These are phyloP conservation scores for Aspergillus sp. DNA, from an alignment of 2,329 filamentous ascomycete species.

Conservation along the genomic window DNA sequence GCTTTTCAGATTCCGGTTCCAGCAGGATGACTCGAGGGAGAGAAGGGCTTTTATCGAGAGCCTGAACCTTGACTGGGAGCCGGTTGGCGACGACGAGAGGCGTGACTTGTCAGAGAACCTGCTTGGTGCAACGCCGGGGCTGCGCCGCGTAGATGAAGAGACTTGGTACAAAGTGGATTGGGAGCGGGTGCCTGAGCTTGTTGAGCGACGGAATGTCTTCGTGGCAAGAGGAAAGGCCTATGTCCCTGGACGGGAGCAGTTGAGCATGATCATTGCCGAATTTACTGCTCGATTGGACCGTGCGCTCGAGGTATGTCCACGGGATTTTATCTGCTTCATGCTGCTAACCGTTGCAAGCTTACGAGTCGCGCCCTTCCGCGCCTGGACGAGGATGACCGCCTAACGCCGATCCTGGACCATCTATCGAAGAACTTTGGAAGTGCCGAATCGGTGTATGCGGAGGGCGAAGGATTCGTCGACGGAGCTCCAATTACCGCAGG, in stretches of 20 bases:
- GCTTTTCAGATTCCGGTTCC: constrained; percentile 76
- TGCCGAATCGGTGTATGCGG: constrained; percentile 72
- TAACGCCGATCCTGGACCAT: constrained; percentile 65
- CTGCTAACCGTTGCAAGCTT: constrained; percentile 43
- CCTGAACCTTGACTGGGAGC: constrained; percentile 75
- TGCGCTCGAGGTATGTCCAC: constrained; percentile 61
- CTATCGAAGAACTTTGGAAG: constrained; percentile 94
- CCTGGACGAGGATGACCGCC: constrained; percentile 89
- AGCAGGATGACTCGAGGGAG: constrained; percentile 65
- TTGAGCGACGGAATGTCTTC: constrained; percentile 70
- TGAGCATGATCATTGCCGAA: constrained; percentile 80
- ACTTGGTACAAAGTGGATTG: constrained; percentile 96
- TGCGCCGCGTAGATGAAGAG: constrained; percentile 58
- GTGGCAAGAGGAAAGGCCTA: constrained; percentile 77
- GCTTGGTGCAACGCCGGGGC: constrained; percentile 44
- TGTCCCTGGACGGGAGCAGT: constrained; percentile 76
- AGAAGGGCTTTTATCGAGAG: constrained; percentile 64
- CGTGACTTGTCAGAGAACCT: constrained; percentile 55
- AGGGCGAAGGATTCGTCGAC: constrained; percentile 53
- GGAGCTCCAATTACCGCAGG: constrained; percentile 68
- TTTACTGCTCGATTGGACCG: constrained; percentile 72
- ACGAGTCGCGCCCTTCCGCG: constrained; percentile 85
- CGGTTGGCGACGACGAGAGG: constrained; percentile 71
- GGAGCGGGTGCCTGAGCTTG: constrained; percentile 81
- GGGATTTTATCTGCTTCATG: constrained; percentile 3